phyloP scores from a whole-genome alignment of 1,284 basidiomycete species.

The Fistulinella staudtii region DNA sequence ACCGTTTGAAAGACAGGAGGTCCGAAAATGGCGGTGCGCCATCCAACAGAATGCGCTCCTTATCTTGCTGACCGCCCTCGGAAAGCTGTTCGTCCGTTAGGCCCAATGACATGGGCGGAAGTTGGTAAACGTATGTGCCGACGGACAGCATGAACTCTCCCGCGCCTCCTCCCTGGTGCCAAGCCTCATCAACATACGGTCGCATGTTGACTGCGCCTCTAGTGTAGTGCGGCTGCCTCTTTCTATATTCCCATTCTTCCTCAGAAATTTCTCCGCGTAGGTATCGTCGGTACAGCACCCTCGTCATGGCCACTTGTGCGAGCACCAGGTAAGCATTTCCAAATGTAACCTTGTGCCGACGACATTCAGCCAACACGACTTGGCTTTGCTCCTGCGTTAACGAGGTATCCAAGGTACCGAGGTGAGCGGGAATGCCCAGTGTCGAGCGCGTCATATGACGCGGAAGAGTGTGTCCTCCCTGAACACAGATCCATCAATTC shows the following conservation, averaged over 20 bases:
- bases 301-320: constrained; percentile 51
- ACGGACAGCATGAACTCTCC: constrained; percentile 43
- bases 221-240: constrained; percentile 44
- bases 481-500: not conserved
- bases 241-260: constrained; percentile 52
- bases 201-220: constrained; percentile 50
- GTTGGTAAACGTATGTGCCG: constrained; percentile 40
- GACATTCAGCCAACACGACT: constrained; percentile 38
- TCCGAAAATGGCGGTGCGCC: constrained; percentile 35
- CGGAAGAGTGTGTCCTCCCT: constrained; percentile 60
- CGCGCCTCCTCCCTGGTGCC: constrained; percentile 26
- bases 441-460: constrained; percentile 37
- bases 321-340: constrained; percentile 49
- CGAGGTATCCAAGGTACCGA: constrained; percentile 21
- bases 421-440: constrained; percentile 35
- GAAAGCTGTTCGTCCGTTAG: not conserved
- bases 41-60: constrained; percentile 20
- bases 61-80: not conserved
- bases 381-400: constrained; percentile 30
- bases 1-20: constrained; percentile 44
- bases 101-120: constrained; percentile 54
- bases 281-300: constrained; percentile 47
- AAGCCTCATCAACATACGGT: constrained; percentile 48
- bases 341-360: constrained; percentile 43
- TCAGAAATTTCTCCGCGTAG: constrained; percentile 44